Evolutionary conservation across 225 moss, liverwort and hornwort species (phyloP).

Genomic region (Rhytidiadelphus loreus): DNA sequence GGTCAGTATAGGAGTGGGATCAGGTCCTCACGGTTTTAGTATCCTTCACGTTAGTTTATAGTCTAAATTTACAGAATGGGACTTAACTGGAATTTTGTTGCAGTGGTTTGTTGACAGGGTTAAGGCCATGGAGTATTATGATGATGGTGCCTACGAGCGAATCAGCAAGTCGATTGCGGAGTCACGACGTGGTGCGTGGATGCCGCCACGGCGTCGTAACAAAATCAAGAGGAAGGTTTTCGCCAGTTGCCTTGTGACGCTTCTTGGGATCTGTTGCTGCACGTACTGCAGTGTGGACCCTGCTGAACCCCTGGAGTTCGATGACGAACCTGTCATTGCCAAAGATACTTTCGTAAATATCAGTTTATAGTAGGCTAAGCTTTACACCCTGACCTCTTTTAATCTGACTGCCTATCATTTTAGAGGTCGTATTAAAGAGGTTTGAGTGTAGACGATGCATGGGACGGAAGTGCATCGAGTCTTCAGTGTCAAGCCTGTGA

Average conservation of each 20-base stretch:
- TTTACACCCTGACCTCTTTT: not conserved
- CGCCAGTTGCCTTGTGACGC: conserved; percentile 1
- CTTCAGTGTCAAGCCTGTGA: not conserved
- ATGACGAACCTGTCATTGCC: not conserved
- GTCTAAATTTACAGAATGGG: not conserved
- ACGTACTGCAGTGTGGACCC: not conserved
- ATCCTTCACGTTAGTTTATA: not conserved
- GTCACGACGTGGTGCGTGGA: not conserved
- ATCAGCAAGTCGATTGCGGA: conserved; percentile 3
- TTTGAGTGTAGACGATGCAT: not conserved
- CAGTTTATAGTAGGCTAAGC: not conserved
- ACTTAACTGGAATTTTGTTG: not conserved
- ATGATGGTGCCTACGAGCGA: not conserved
- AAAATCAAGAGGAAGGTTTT: conserved; percentile 14
- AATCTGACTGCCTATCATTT: not conserved
- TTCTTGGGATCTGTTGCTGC: conserved; percentile 17
- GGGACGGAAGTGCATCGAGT: not conserved
- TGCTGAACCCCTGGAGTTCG: not conserved
- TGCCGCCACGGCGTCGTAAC: conserved; percentile 5
- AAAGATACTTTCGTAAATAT: not conserved
- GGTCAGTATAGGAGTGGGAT: not conserved
- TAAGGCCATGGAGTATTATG: not conserved
- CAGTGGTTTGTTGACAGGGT: not conserved
- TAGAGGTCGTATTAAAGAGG: not conserved
- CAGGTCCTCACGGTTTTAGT: not conserved